A percentile compares a stretch with the other conserved stretches of the same genome.
phyloP scores from a whole-genome alignment of 768 basidiomycete genomes.

The Punctularia strigosozonata region DNA sequence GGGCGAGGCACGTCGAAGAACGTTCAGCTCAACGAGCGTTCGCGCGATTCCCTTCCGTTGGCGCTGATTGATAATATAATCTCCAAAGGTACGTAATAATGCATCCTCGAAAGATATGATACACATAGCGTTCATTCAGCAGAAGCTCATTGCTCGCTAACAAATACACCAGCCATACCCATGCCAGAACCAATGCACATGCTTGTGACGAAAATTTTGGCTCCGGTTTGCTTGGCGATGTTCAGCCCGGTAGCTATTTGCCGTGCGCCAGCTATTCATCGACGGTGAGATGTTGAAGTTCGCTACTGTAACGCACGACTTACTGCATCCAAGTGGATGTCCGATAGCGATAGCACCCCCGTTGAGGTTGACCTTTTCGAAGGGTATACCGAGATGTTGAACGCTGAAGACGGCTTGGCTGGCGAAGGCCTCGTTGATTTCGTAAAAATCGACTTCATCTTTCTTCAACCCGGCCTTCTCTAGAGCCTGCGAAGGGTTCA shows the following conservation, averaged over 20 bases:
- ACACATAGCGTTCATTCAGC: too few relatives aligned
- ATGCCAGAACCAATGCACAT: conserved; percentile 91
- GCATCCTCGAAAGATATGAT: too few relatives aligned
- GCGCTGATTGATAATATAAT: too few relatives aligned
- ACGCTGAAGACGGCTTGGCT: conserved; percentile 69
- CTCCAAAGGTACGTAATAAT: too few relatives aligned
- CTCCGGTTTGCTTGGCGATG: conserved; percentile 66
- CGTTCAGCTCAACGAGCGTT: too few relatives aligned
- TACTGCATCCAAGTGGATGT: conserved; percentile 79
- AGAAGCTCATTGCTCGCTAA: conserved; percentile 57
- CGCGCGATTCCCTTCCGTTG: too few relatives aligned
- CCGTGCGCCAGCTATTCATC: conserved; percentile 70
- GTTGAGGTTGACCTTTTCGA: conserved; percentile 73
- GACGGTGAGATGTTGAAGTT: background rate
- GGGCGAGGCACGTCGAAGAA: too few relatives aligned
- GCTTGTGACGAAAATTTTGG: conserved; percentile 73
- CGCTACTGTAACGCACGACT: conserved; percentile 17
- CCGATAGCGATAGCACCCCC: conserved; percentile 89
- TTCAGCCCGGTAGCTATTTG: conserved; percentile 80
- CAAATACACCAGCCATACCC: conserved; percentile 85
- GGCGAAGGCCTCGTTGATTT: conserved; percentile 90
- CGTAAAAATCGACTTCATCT: conserved; percentile 79
- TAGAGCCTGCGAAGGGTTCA: conserved; percentile 23
- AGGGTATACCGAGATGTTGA: conserved; percentile 55
- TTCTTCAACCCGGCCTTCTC: conserved; percentile 50